Conservation (phyloP, 179 eudicot genomes). For the Drosera spatulata region DNA sequence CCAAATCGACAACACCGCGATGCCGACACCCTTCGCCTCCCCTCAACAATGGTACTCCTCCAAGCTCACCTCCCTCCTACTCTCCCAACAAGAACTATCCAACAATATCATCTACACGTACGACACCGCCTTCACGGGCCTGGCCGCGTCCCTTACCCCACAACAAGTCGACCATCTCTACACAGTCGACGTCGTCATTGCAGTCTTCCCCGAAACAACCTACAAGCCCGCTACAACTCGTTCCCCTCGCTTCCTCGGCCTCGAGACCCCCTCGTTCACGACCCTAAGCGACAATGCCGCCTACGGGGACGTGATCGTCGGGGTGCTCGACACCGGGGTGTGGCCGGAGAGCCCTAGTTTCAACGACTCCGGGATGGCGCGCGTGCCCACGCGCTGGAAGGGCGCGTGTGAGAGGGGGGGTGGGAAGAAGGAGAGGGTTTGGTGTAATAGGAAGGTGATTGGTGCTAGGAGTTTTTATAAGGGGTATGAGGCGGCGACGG, state of each 20-base stretch:
- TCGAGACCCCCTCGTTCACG: constrained; percentile 15
- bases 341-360: constrained; percentile 79
- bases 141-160: constrained; percentile 52
- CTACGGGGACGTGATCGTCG: constrained; percentile 59
- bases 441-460: constrained; percentile 55
- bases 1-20: too few species aligned
- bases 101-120: constrained; percentile 42
- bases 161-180: constrained; percentile 38
- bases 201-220: constrained; percentile 64
- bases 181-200: constrained; percentile 24
- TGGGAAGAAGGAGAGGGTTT: constrained; percentile 37
- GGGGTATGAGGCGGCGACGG: constrained; percentile 74
- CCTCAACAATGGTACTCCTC: too few species aligned
- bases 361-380: constrained; percentile 45
- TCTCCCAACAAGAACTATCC: too few species aligned
- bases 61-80: too few species aligned
- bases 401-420: constrained; percentile 42
- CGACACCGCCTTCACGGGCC: constrained; percentile 72
- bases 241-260: constrained; percentile 70
- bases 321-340: constrained; percentile 23
- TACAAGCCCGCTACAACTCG: constrained; percentile 61
- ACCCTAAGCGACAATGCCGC: constrained; percentile 16
- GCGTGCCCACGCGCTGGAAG: constrained; percentile 55
- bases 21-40: too few species aligned
- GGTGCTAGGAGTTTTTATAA: constrained; percentile 69